A percentile compares a stretch with the other conserved stretches of the same genome.
Evolutionary conservation across 805 yeast genomes (phyloP).

Genomic region (Jamesozyma rosinii): DNA sequence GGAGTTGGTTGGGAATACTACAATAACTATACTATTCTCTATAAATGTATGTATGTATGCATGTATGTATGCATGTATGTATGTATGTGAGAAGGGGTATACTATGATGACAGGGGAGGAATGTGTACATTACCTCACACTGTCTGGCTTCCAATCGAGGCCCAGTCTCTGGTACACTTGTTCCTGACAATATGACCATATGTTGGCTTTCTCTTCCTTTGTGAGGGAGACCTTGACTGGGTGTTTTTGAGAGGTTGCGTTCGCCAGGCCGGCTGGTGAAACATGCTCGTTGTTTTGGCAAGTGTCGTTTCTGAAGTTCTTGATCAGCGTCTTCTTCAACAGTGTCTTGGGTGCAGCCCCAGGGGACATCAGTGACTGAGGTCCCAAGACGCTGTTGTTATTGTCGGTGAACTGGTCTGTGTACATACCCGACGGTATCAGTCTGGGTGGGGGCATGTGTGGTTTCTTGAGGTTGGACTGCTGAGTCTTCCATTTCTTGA

Average conservation of each 20-base stretch:
- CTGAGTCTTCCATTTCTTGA: slow-evolving; percentile 36
- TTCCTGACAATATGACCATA: slow-evolving; percentile 60
- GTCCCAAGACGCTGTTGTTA: no score
- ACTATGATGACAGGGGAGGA: neutral
- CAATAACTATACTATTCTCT: neutral
- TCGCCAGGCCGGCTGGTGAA: neutral
- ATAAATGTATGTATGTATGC: neutral
- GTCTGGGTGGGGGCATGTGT: slow-evolving; percentile 31
- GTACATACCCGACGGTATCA: slow-evolving; percentile 12
- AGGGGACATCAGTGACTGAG: neutral
- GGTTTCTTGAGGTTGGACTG: slow-evolving; percentile 22
- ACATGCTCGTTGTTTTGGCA: slow-evolving; percentile 5
- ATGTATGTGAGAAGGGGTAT: neutral
- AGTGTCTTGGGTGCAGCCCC: slow-evolving; percentile 7
- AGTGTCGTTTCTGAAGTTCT: slow-evolving; percentile 12
- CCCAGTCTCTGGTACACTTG: slow-evolving; percentile 51
- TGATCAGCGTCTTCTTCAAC: slow-evolving; percentile 30
- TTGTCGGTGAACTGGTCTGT: neutral
- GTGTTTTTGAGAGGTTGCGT: neutral
- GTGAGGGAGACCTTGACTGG: slow-evolving; percentile 29
- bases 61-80: neutral
- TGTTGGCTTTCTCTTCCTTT: slow-evolving; percentile 45
- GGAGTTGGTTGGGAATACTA: neutral
- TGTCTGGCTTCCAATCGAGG: slow-evolving; percentile 49
- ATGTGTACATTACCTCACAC: slow-evolving; percentile 9